Percentiles rank a stretch among this genome's conserved stretches.
These are phyloP conservation scores for Gnomoniopsis smithogilvyi DNA, from an alignment of 2,329 filamentous ascomycete species.

Conservation along the genomic window DNA sequence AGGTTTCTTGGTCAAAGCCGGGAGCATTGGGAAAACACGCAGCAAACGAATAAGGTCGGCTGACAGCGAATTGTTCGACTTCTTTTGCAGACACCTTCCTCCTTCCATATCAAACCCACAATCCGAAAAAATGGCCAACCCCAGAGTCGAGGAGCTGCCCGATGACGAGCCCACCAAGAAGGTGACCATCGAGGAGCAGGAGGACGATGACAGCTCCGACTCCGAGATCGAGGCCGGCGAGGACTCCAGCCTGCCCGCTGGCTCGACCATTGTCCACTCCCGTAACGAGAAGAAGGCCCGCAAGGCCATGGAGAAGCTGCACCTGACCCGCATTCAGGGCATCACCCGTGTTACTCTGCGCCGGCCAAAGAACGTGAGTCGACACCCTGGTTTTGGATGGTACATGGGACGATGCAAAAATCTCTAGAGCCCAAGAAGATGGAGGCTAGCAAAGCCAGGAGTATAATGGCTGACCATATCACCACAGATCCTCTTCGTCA, in stretches of 20 bases:
- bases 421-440: background rate
- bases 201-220: conserved; percentile 68
- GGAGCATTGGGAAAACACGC: no score
- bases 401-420: conserved; percentile 6
- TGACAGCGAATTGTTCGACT: conserved; percentile 26
- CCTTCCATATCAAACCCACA: conserved; percentile 1
- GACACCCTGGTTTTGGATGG: background rate
- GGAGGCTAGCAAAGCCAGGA: background rate
- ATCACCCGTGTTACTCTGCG: conserved; percentile 98
- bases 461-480: background rate
- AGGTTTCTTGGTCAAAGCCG: background rate
- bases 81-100: conserved; percentile 32
- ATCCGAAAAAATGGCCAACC: conserved; percentile 78
- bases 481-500: conserved; percentile 92
- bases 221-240: conserved; percentile 70
- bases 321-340: conserved; percentile 91
- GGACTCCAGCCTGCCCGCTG: conserved; percentile 65
- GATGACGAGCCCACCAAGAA: conserved; percentile 91
- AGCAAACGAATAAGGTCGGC: conserved; percentile 15
- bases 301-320: conserved; percentile 98
- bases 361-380: conserved; percentile 96
- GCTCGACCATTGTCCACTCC: conserved; percentile 87
- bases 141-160: conserved; percentile 94
- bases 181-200: conserved; percentile 72
- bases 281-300: conserved; percentile 99